Evolutionary conservation across 2,329 filamentous ascomycete species (phyloP).

Genomic region (Verticillium klebahnii): DNA sequence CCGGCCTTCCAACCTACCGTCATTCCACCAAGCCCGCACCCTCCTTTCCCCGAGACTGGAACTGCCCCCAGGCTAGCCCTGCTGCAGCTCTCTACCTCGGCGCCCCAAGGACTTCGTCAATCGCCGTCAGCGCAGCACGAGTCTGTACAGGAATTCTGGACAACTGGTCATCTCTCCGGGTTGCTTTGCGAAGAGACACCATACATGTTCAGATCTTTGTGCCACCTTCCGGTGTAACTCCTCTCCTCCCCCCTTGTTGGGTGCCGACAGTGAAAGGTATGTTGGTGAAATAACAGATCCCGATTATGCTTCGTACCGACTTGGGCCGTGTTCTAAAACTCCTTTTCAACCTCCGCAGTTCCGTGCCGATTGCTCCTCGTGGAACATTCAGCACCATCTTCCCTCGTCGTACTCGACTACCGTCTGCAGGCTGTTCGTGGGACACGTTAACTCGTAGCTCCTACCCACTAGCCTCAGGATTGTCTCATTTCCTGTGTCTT

Average conservation of each 20-base stretch:
- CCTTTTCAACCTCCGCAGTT: conserved; percentile 27
- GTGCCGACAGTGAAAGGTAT: conserved; percentile 12
- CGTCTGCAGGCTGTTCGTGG: conserved; percentile 43
- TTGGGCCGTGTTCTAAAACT: conserved; percentile 20
- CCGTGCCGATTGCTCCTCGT: conserved; percentile 34
- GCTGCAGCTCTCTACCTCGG: background rate
- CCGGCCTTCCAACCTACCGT: conserved; percentile 6
- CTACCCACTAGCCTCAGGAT: conserved; percentile 42
- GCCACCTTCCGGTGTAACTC: conserved; percentile 8
- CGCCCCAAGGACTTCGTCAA: conserved; percentile 2
- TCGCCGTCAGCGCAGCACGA: conserved; percentile 6
- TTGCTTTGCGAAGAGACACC: background rate
- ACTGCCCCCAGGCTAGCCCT: conserved; percentile 3
- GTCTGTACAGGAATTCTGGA: background rate
- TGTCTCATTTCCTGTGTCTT: conserved; percentile 43
- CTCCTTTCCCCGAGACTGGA: conserved; percentile 16
- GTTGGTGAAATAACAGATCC: conserved; percentile 3
- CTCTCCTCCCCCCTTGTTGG: conserved; percentile 1
- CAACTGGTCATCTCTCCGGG: background rate
- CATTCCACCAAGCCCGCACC: conserved; percentile 9
- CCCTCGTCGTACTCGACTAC: conserved; percentile 38
- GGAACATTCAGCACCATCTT: conserved; percentile 26
- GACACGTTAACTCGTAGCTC: conserved; percentile 64
- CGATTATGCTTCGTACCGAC: conserved; percentile 1
- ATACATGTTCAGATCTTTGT: conserved; percentile 12